Evolutionary conservation across 495 filamentous ascomycete species (phyloP), one percentile per base, ranked within the genome.

Genomic region (Daldinia bambusicola): DNA sequence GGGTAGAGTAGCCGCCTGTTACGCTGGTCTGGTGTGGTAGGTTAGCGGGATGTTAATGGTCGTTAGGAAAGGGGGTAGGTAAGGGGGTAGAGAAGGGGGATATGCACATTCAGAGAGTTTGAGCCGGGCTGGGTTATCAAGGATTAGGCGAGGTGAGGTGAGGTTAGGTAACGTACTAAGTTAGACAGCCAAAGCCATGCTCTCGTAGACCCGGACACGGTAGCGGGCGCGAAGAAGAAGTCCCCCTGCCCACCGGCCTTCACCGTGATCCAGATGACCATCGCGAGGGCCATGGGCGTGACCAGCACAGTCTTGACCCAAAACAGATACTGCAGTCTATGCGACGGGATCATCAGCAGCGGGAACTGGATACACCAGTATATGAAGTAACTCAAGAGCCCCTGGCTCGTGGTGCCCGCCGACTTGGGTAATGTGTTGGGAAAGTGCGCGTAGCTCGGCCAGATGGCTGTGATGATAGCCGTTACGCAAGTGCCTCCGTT

Each of bases 401-500:
- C 85, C 68, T 86, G 84, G 2, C 85, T 89, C 4, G 85, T 87
- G 69, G 90, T 90, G 31, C 88, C 89, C 58, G 89, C 81, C 16
- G 75, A 75, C 12, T 75, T 79, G 0, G 89, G 84, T 31, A 90
- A 87, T 41, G 72, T 66, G 71, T 89, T 90, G 0, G 80, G 77
- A 10, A 89, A 66, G 1, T 72, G 75, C 34, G 80, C 77, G 68
- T 86, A 90, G 60, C 84, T 86, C 2, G 88, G 88, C 89, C 89
- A 91, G 66, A 91, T 89, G 3, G 89, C 88, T 7, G 82, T 84
- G n/a, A 91, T 78, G 85, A 91, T 90, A 53, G 88, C 86, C 0
- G 82, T 83, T n/a, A 90, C 83, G 13, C 86, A 84, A 66, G 88
- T 86, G 0, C 86, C 88, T 3, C 89, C 89, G 68, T 88, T 90